Base-by-base conservation (phyloP, 805 yeast species). In the Nadsonia fulvescens region DNA sequence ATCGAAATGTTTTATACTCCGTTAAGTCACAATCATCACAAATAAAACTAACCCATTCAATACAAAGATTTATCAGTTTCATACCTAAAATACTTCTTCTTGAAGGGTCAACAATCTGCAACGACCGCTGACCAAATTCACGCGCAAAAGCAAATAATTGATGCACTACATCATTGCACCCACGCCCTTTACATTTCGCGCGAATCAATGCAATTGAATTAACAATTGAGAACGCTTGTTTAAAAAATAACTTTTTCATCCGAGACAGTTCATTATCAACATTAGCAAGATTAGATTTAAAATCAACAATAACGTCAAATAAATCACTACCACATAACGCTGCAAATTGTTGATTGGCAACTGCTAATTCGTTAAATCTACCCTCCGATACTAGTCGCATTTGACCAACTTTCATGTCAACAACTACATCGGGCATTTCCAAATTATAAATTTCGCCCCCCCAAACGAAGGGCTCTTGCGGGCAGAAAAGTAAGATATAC, bases 21-120 rank as follows among this genome's bases (percentile, higher is more conserved):
- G 92, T 74, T 1, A 95, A 93, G 9, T 71, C 70, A 53, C 98
- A 89, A 42, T 86, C 95, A 47, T 89, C 94, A 33, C 86, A 81
- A 14, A 89, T 69, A 43, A 82, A 86, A 30, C 81, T 67, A 10
- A 89, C 74, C 98, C 98, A 89, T 29, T 76, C 86, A 22, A 82
- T 68, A 23, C 91, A 66, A 34, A 81, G 51, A 31, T 70, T 68
- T 15, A 89, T 68, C 44, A 89, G 61, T 37, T 69, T 67, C 52
- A 73, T 54, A 14, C 81, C 70, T 6, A 82, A 62, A 0, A 66
- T 61, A 0, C 83, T 68, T 35, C 78, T 70, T 30, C 74, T 57
- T 2, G 66, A 52, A 3, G 72, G 61, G 29, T 76, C 83, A 35
- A 75, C 58, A 27, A 61, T 62, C 33, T 67, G 58, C 20, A 77